phyloP scores from a whole-genome alignment of 768 basidiomycete genomes.

The Antrodiella citrinella region DNA sequence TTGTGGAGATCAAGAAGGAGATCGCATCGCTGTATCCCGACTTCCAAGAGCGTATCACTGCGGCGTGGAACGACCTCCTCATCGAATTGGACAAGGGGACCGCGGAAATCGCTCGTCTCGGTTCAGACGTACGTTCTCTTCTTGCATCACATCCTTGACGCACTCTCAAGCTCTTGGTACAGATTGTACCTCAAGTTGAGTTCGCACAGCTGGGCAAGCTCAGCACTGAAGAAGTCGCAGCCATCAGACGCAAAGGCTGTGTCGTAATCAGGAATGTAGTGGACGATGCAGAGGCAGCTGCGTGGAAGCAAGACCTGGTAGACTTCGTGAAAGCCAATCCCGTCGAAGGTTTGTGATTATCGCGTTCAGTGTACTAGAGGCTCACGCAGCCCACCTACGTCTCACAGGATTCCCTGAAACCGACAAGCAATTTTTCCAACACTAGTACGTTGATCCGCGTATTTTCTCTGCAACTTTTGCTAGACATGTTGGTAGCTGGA shows the following conservation, averaged over 20 bases:
- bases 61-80: constrained; percentile 53
- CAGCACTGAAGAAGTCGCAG: constrained; percentile 34
- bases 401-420: constrained; percentile 40
- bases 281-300: constrained; percentile 41
- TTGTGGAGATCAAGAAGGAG: constrained; percentile 48
- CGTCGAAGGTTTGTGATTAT: constrained; percentile 31
- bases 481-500: constrained; percentile 29
- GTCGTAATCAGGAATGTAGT: constrained; percentile 59
- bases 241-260: constrained; percentile 46
- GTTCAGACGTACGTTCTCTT: constrained; percentile 35
- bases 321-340: constrained; percentile 54
- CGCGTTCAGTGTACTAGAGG: background rate
- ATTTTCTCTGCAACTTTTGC: background rate
- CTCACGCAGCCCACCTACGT: no score
- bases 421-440: constrained; percentile 68
- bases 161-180: background rate
- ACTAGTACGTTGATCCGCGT: constrained; percentile 42
- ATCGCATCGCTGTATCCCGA: constrained; percentile 45
- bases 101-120: constrained; percentile 35
- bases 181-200: constrained; percentile 47
- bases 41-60: constrained; percentile 39
- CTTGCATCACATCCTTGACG: background rate
- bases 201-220: constrained; percentile 46
- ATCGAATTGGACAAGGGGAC: constrained; percentile 39
- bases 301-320: constrained; percentile 50